Base-by-base conservation (phyloP, 352 stramenopile species). In the Phytophthora podocarpi region DNA sequence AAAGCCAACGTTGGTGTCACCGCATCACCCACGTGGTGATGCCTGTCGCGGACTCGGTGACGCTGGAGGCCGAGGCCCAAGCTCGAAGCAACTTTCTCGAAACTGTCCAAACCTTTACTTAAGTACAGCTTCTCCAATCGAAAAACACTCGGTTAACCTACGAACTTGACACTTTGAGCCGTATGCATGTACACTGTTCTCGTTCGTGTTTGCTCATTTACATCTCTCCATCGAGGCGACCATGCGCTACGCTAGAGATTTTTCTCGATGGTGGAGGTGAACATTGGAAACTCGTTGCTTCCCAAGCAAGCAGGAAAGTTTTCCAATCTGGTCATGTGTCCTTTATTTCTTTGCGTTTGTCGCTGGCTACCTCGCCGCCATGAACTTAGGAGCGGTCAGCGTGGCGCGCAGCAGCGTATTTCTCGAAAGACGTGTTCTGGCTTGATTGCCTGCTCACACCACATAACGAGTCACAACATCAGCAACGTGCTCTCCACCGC, bases 391-490 rank as follows among this genome's bases (percentile, higher is more conserved):
- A 74, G 56, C 69, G 76, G 40, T 80, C 80, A 16, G 73, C 67
- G 31, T 76, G 57, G 42, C 67, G 74, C 27, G 78, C 67, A 53
- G 66, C 61, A 13, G 74, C 81, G 64, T 89, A 93, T 64, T 90
- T 93, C 15, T 93, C 84, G 53, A 93, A 81, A 30, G 81, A 32
- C 48, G 74, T 69, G 16, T 69, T 35, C 64, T 86, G 77, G 10
- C 39, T 58, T 18, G 65, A 74, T 65, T 74, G 47, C 80, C 80
- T 91, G 28, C 8, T 24, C 34, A 51, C 5, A 53, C 32, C 10
- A 42, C 6, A 55, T 0, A 47, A 16, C 13, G 23, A 50, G 9
- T 0, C 18, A 57, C 23, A 51, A 24, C 8, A 42, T 68, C 27
- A 70, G 55, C 18, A 40, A 27, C 12, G 13, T 35, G 15, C 23